phyloP scores from a whole-genome alignment of 345 rosid genomes.

The Pugionium cornutum region DNA sequence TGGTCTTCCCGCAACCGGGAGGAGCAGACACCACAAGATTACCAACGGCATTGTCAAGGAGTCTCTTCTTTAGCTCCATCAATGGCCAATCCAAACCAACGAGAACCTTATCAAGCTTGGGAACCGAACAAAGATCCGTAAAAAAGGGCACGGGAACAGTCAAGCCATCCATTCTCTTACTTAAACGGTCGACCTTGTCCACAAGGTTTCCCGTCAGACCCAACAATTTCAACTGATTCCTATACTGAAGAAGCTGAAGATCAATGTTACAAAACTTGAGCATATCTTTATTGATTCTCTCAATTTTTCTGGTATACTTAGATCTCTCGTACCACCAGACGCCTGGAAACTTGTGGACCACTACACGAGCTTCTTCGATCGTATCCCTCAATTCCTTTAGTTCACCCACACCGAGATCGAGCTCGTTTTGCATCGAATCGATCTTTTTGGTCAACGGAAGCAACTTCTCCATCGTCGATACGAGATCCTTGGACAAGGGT shows the following conservation, averaged over 20 bases:
- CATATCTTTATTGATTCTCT: slow-evolving; percentile 22
- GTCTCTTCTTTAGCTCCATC: slow-evolving; percentile 44
- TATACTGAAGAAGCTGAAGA: slow-evolving; percentile 25
- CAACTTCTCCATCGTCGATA: slow-evolving; percentile 19
- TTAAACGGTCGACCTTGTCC: background rate
- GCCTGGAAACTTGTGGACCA: slow-evolving; percentile 23
- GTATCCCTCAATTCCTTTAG: background rate
- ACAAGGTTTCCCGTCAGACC: background rate
- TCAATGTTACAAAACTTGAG: slow-evolving; percentile 15
- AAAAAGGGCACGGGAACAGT: background rate
- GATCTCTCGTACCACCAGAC: background rate
- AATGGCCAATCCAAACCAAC: slow-evolving; percentile 50
- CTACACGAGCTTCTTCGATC: slow-evolving; percentile 18
- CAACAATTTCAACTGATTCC: background rate
- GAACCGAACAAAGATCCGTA: slow-evolving; percentile 36
- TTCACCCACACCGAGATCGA: slow-evolving; percentile 27
- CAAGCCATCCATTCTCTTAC: slow-evolving; percentile 4
- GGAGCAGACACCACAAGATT: slow-evolving; percentile 52
- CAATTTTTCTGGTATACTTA: slow-evolving; percentile 24
- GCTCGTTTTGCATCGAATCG: slow-evolving; percentile 9
- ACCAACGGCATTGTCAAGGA: slow-evolving; percentile 30
- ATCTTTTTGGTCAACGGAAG: slow-evolving; percentile 10
- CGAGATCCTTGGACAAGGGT: slow-evolving; percentile 23
- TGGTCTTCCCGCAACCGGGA: slow-evolving; percentile 63
- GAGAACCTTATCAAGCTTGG: slow-evolving; percentile 29